Base-by-base conservation (phyloP, 1,139 yeast genomes). In the Magnusiomyces starmeri region DNA sequence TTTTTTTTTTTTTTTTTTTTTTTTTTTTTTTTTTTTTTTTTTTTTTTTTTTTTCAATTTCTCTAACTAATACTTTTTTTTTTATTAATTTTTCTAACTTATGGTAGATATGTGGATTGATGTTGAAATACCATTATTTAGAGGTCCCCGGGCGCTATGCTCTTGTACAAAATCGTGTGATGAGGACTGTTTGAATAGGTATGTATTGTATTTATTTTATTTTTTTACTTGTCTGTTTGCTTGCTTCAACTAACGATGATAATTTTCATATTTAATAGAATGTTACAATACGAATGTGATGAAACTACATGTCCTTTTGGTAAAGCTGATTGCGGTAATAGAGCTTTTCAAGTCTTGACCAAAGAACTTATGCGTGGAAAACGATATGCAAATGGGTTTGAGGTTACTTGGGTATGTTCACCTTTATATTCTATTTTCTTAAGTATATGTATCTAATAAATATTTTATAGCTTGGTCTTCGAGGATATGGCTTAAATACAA, bases 401-500 rank as follows among this genome's bases (percentile, higher is more conserved):
- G 50, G 68, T 70, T 10, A 54, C 64, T 14, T 51, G 57, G 56
- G 62, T 59, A 52, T 22, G 59, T 34, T 9, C 32, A 12, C 9
- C 8, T 24, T 29, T 20, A 20, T 35, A 9, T 20, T 21, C 26
- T 16, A n/a, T 45, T 16, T 4, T 40, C 32, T 21, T 10, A 10
- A 7, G 34, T 12, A 21, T 39, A 22, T 9, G 21, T 10, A 24
- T 12, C n/a, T 16, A 34, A 42, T 43, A 43, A 43, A 37, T 22
- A 16, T 9, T 29, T 39, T 54, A 18, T 34, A 57, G 52, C 63
- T 70, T 0, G 64, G 64, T 8, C 54, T 57, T 12, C 67, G 69
- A 50, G 76, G 75, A 1, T 62, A 60, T 44, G 76, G 76, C 0
- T 59, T 73, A 8, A 52, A 69, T 6, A 66, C 75, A 1, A 62